Evolutionary conservation across 2,329 filamentous ascomycete genomes (phyloP), one percentile per base, ranked within the genome.

Genomic region (Chaetomium sp.): DNA sequence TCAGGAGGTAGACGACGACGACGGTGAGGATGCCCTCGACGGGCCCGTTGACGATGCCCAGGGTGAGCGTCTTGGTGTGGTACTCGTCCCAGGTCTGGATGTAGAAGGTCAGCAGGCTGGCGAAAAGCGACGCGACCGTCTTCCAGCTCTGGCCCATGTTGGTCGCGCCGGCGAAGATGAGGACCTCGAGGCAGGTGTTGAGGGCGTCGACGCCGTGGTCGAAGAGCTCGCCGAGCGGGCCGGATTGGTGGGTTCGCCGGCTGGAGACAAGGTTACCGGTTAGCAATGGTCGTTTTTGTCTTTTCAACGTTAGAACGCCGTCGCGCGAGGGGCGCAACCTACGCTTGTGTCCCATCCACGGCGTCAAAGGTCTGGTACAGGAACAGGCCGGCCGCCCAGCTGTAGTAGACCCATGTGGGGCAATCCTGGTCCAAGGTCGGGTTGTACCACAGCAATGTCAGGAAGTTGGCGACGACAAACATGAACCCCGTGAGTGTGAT

Each of bases 31-130:
- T 90, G 59, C 95, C 95, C 79, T 99, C 95, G 45, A 99, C 95
- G 4, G 95, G 95, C 0, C 95, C 95, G 69, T 94, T 97, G 70
- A 99, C 84, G 68, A 98, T 81, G 65, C 95, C 95, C 6, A 99
- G 86, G 1, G 93, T 97, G 56, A 99, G 85, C 3, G 93, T 95
- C 78, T 97, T 93, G 59, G 95, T 99, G 80, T 98, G 94, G 79
- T 98, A 99, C 77, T 98, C 95, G 75, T 99, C 95, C 95, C 95
- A 99, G 38, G 95, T 98, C 77, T 98, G 95, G 50, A 98, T 90
- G 77, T 98, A 98, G 78, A 99, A 99, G n/a, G 95, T 97, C 72
- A 96, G 82, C 65, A 94, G 87, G 91, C 90, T 92, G 67, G 57
- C 66, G 79, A 96, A 97, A 19, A 97, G 85, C 4, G 85, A 87